A percentile compares a stretch with the other conserved stretches of the same genome.
Conservation (phyloP, 331 rosid genomes). For the Rhamnella rubrinervis region DNA sequence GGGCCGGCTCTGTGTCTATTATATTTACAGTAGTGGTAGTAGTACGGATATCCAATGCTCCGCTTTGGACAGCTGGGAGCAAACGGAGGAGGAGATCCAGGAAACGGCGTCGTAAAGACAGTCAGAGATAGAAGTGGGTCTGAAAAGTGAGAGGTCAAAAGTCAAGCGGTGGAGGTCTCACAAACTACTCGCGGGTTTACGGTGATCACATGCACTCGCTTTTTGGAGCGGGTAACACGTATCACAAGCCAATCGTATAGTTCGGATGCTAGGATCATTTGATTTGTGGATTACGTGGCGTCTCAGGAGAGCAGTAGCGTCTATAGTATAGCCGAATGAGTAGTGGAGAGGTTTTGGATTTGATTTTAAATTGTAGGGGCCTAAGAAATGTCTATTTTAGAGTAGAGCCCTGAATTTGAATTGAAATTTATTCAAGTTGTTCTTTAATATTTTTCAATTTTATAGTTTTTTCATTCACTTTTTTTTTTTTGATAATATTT, state of each 20-base stretch:
- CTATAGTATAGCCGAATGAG: neutral
- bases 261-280: neutral
- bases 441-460: too few relatives aligned
- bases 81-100: conserved; percentile 18
- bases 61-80: conserved; percentile 1
- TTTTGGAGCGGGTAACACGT: conserved; percentile 5
- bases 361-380: neutral
- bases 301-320: neutral
- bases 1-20: conserved; percentile 6
- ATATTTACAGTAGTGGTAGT: neutral
- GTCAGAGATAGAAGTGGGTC: neutral
- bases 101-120: conserved; percentile 31
- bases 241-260: conserved; percentile 19
- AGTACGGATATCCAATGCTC: neutral
- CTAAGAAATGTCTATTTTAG: neutral
- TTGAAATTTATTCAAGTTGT: neutral
- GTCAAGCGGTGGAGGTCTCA: neutral
- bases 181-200: conserved; percentile 1
- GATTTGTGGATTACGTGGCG: conserved; percentile 4
- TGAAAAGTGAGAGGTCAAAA: neutral
- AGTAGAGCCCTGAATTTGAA: neutral
- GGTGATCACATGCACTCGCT: neutral
- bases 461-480: too few relatives aligned
- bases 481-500: too few relatives aligned
- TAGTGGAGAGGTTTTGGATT: neutral